These are phyloP conservation scores for Triangularia setosa DNA, from an alignment of 2,329 filamentous ascomycete genomes.

Conservation along the genomic window DNA sequence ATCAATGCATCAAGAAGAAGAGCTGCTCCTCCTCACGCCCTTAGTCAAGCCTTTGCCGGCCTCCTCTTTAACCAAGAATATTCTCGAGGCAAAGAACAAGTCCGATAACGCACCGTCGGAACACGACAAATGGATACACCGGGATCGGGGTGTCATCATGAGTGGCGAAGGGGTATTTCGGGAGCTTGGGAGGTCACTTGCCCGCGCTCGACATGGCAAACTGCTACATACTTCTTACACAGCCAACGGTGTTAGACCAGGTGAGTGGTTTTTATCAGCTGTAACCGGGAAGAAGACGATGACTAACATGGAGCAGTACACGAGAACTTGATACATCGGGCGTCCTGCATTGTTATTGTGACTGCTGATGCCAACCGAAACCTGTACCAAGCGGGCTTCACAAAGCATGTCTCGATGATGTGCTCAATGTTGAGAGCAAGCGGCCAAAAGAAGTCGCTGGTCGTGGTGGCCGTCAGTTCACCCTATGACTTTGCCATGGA, in stretches of 20 bases:
- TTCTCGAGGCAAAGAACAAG: conserved; percentile 52
- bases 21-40: conserved; percentile 83
- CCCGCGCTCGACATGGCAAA: conserved; percentile 78
- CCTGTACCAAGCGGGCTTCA: conserved; percentile 88
- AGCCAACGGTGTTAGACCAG: conserved; percentile 81
- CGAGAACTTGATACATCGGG: conserved; percentile 85
- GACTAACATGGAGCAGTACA: conserved; percentile 53
- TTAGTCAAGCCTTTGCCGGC: conserved; percentile 89
- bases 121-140: conserved; percentile 55
- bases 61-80: conserved; percentile 72
- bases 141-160: conserved; percentile 66
- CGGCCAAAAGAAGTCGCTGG: conserved; percentile 80
- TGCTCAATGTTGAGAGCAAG: conserved; percentile 76
- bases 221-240: conserved; percentile 94
- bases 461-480: conserved; percentile 90
- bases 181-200: conserved; percentile 82
- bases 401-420: conserved; percentile 94
- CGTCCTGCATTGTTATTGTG: conserved; percentile 82
- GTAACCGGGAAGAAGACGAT: neutral
- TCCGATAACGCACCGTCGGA: conserved; percentile 34
- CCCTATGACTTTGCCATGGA: conserved; percentile 97
- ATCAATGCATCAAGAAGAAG: conserved; percentile 78
- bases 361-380: conserved; percentile 94
- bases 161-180: conserved; percentile 91
- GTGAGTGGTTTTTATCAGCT: conserved; percentile 32